Evolutionary conservation across 202 grass and related monocot genomes (phyloP), one percentile per base, ranked within the genome.

Genomic region (Panicum hallii): DNA sequence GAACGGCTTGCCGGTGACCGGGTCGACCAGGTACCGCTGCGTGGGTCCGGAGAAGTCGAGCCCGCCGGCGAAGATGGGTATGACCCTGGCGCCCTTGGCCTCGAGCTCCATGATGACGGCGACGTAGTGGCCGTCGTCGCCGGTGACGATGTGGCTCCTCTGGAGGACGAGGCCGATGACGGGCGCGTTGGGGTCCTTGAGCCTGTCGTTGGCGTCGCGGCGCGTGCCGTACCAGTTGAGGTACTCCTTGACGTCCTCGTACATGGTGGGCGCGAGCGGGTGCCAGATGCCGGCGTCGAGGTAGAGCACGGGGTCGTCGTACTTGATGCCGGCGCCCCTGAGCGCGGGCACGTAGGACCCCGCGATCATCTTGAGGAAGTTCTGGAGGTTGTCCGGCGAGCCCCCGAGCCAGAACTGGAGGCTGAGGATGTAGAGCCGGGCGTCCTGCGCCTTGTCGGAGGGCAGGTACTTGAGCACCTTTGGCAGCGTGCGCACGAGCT

Each of bases 331-430:
- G 38, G 88, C 80, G 32, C 49, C 79, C 80, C 72, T 91, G 79
- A 99, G 86, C 0, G 84, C 88, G 1, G 93, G 97, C 10, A 99
- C 76, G 57, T 99, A 99, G 1, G 88, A 91, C 0, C 90, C 91
- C 3, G 93, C 84, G 72, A 99, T 92, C 97, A 99, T 99, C 93
- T 96, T 99, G 79, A 99, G 82, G 84, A 99, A 94, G 84, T 99
- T 99, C 78, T 91, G 93, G 80, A 99, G 87, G 78, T 99, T 99
- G 46, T 96, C 90, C 9, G 93, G 82, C 16, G 97, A 99, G 2
- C 97, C 97, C 23, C 97, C 97, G 68, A 96, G 97, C 97, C 97
- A 99, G 86, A 99, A 99, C 91, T 99, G 97, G 43, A 99, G 91
- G 81, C 93, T 96, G 55, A 99, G 97, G 79, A 99, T 99, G 84